Conservation (phyloP, 257 asterid species). For the Solanum sitiens region DNA sequence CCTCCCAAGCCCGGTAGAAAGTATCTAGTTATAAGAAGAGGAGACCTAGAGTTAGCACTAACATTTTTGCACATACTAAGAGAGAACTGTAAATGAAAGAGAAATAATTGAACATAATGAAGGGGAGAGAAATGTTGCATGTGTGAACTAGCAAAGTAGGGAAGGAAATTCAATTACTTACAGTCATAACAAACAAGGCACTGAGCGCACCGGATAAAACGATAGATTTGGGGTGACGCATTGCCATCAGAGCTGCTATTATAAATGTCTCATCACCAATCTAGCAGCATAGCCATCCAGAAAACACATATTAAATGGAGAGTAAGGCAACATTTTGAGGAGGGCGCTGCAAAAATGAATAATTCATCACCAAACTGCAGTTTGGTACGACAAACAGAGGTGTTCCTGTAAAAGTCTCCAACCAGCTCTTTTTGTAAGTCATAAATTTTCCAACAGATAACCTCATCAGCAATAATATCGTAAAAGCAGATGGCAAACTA, state of each 20-base stretch:
- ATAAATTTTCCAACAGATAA: neutral
- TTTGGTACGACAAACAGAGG: neutral
- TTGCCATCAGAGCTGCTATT: slow-evolving; percentile 98
- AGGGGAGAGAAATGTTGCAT: neutral
- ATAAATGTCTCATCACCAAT: slow-evolving; percentile 95
- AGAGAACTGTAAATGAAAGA: neutral
- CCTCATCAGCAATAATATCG: neutral
- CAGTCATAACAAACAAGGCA: slow-evolving; percentile 94
- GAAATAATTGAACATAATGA: neutral
- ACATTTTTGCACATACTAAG: neutral
- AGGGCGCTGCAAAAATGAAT: neutral
- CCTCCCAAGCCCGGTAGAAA: slow-evolving; percentile 96
- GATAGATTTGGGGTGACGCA: slow-evolving; percentile 97
- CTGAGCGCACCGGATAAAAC: slow-evolving; percentile 96
- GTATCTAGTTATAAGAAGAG: slow-evolving; percentile 38
- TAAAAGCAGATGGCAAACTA: neutral
- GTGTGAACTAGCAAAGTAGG: neutral
- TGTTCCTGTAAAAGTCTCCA: neutral
- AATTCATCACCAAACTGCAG: neutral
- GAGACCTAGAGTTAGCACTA: neutral
- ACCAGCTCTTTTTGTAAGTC: neutral
- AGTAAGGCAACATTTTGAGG: neutral
- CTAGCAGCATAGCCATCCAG: slow-evolving; percentile 31
- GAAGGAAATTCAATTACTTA: slow-evolving; percentile 24
- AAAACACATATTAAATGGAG: neutral